Evolutionary conservation across 177 flowering plant species (phyloP), one percentile per base, ranked within the genome.

Genomic region (Tripterygium wilfordii): DNA sequence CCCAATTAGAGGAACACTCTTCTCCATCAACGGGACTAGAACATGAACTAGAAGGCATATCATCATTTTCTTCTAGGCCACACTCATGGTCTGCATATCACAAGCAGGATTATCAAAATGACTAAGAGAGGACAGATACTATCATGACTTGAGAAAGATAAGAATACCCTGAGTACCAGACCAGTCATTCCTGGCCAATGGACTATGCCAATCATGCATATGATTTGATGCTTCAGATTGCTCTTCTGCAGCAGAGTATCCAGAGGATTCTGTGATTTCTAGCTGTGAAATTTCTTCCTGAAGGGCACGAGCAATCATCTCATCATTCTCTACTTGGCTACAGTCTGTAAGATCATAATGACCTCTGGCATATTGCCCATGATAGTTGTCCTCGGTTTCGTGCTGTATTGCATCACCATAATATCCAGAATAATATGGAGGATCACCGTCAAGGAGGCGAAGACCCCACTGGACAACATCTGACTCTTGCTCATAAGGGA

Each of bases 251-350:
- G 50, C 49, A 38, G 31, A 43, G 39, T 50, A 50, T 44, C 63
- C 70, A 49, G 70, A 49, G 39, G 49, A 54, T 52, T 77, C 85
- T 16, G 59, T 45, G 44, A 75, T 45, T 12, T 69, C 61, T n/a
- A 77, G 54, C 33, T 67, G 66, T 21, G 74, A 72, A 44, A 72
- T 63, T 40, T 82, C 80, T 62, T 82, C 81, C 49, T 77, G 77
- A 48, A 82, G 77, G 38, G 76, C 42, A 49, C 61, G 70, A 3
- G 80, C 81, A 57, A 72, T 62, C 13, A 58, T 51, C 63, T 76
- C 80, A 62, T 77, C 88, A 54, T 66, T 70, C 36, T 79, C 76
- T 5, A 72, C 62, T 54, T 41, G 40, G 26, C 20, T 59, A 39
- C 36, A 21, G n/a, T 53, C 63, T 40, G 43, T n/a, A 21, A 42